phyloP scores from a whole-genome alignment of 2,329 filamentous ascomycete genomes.

The Xylariales sp. region DNA sequence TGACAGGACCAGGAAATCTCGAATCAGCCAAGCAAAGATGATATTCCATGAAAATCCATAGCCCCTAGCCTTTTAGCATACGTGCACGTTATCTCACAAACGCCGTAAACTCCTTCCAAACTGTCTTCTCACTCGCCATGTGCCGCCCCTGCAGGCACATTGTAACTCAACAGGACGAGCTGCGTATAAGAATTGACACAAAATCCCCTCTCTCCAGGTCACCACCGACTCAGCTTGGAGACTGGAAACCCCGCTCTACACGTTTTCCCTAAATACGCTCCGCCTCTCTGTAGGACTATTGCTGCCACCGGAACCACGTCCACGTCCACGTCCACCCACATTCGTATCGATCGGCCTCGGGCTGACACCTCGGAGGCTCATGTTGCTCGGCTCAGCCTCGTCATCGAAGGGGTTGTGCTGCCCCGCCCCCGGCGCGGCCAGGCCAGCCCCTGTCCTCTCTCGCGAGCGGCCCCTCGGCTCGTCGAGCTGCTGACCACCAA shows the following conservation, averaged over 20 bases:
- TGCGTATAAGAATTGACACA: background rate
- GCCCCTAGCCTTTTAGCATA: too few species aligned
- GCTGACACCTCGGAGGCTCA: constrained; percentile 66
- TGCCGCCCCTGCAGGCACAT: too few species aligned
- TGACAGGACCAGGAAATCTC: too few species aligned
- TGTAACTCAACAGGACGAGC: too few species aligned
- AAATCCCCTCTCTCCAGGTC: too few species aligned
- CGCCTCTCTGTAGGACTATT: constrained; percentile 63
- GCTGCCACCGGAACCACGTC: constrained; percentile 30
- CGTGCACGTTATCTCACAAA: too few species aligned
- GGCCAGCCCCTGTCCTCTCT: constrained; percentile 33
- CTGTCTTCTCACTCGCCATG: too few species aligned
- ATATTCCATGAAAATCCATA: too few species aligned
- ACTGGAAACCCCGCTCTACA: constrained; percentile 35
- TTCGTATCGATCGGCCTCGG: constrained; percentile 64
- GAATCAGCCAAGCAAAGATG: too few species aligned
- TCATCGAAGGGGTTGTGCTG: constrained; percentile 68
- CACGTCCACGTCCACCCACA: constrained; percentile 25
- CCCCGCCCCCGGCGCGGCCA: constrained; percentile 27
- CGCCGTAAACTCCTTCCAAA: too few species aligned
- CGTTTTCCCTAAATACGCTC: constrained; percentile 67
- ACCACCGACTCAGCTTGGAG: too few species aligned
- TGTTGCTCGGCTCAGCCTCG: constrained; percentile 56
- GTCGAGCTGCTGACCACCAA: constrained; percentile 19
- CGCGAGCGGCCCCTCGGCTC: constrained; percentile 36